Percentiles rank a stretch among this genome's conserved stretches.
phyloP scores from a whole-genome alignment of 2,329 filamentous ascomycete genomes.

The Pseudonectria foliicola region DNA sequence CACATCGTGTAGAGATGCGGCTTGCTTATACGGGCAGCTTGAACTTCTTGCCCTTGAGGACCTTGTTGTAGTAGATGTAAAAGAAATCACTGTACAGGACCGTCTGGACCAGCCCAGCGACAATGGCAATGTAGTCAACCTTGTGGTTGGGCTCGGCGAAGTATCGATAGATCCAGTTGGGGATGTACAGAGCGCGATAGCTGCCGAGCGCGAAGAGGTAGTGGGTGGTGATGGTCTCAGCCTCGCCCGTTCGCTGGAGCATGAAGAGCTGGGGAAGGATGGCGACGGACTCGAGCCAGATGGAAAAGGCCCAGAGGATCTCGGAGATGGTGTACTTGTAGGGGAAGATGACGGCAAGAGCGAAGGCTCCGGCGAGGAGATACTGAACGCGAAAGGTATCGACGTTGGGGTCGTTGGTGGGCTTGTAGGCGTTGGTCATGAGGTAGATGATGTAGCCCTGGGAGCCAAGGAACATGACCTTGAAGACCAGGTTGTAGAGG shows the following conservation, averaged over 20 bases:
- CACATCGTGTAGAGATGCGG: not conserved
- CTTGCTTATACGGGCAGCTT: conserved; percentile 65
- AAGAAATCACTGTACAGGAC: conserved; percentile 98
- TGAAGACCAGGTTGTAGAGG: conserved; percentile 91
- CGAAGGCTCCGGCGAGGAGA: conserved; percentile 70
- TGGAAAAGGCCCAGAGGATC: conserved; percentile 95
- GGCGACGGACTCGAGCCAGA: conserved; percentile 95
- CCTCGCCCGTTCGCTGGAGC: conserved; percentile 94
- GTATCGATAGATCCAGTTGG: conserved; percentile 96
- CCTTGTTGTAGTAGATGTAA: conserved; percentile 99
- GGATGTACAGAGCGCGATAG: conserved; percentile 93
- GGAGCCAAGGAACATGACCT: conserved; percentile 85
- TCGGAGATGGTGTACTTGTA: conserved; percentile 77
- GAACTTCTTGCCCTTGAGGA: conserved; percentile 82
- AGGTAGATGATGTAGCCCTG: conserved; percentile 95
- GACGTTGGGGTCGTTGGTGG: conserved; percentile 91
- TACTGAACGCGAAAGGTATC: conserved; percentile 98
- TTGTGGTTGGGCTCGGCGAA: conserved; percentile 64
- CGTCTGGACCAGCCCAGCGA: conserved; percentile 89
- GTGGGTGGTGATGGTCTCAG: conserved; percentile 98
- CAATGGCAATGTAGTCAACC: conserved; percentile 76
- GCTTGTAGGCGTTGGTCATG: conserved; percentile 96
- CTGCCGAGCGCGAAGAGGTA: conserved; percentile 90
- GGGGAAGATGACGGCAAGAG: conserved; percentile 76
- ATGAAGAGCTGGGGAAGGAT: conserved; percentile 98